These are phyloP conservation scores for Sporothrix sp. DNA, from an alignment of 2,329 filamentous ascomycete genomes.

Conservation along the genomic window DNA sequence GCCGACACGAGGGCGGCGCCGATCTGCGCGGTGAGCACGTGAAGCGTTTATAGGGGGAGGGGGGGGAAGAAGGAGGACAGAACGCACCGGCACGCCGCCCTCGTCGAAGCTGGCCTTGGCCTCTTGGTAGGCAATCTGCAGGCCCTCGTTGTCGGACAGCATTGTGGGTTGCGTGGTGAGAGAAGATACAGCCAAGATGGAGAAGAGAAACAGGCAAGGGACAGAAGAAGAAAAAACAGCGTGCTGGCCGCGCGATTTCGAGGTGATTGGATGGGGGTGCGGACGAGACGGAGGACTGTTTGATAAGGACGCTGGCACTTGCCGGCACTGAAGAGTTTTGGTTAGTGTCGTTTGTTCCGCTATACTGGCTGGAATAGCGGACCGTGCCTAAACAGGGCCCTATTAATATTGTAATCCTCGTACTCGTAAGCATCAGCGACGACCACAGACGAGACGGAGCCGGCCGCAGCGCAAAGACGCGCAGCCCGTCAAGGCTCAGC, in stretches of 20 bases:
- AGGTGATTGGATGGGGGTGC: too few relatives aligned
- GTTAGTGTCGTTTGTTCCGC: too few relatives aligned
- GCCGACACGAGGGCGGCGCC: slow-evolving; percentile 53
- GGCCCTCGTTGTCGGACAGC: slow-evolving; percentile 16
- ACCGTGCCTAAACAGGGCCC: too few relatives aligned
- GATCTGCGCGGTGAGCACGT: slow-evolving; percentile 34
- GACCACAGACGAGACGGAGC: too few relatives aligned
- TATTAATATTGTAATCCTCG: too few relatives aligned
- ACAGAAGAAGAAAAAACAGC: background rate
- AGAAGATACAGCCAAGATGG: background rate
- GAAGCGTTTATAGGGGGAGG: background rate
- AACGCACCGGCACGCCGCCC: slow-evolving; percentile 38
- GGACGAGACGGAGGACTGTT: background rate
- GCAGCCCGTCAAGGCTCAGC: too few relatives aligned
- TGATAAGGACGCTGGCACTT: background rate
- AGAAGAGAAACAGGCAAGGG: too few relatives aligned
- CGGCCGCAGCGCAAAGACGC: too few relatives aligned
- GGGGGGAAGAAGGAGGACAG: background rate
- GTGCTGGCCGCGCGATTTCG: background rate
- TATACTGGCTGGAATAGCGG: too few relatives aligned
- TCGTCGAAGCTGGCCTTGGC: slow-evolving; percentile 35
- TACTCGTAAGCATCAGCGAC: too few relatives aligned
- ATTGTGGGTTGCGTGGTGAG: background rate
- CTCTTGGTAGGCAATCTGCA: slow-evolving; percentile 36
- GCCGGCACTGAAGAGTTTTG: too few relatives aligned